These are phyloP conservation scores for Comarum palustre DNA, from an alignment of 306 rosid species.

Conservation along the genomic window DNA sequence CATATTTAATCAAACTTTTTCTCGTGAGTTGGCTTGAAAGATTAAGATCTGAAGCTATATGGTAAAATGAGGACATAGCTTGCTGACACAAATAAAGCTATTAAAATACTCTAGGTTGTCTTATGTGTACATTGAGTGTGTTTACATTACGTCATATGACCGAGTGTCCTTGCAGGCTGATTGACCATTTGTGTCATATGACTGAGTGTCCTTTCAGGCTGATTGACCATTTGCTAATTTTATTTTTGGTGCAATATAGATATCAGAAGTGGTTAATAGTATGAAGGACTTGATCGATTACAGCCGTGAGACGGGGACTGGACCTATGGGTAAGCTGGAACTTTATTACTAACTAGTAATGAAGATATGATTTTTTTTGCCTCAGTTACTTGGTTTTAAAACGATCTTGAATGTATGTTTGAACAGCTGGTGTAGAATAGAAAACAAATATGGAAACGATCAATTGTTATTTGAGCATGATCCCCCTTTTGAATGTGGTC, in stretches of 20 bases:
- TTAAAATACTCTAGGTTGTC: background rate
- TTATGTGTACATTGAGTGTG: background rate
- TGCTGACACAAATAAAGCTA: background rate
- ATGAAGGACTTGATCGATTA: slow-evolving; percentile 98
- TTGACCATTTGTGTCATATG: background rate
- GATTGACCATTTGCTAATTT: background rate
- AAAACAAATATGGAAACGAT: background rate
- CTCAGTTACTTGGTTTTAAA: background rate
- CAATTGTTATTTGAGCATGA: background rate
- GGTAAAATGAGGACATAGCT: background rate
- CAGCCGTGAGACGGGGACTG: slow-evolving; percentile 82
- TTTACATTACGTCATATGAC: background rate
- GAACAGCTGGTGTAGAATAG: background rate
- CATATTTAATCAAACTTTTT: background rate
- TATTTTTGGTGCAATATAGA: slow-evolving; percentile 43
- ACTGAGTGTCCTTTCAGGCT: background rate
- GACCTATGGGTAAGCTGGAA: slow-evolving; percentile 85
- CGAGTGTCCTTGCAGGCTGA: background rate
- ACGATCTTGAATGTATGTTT: background rate
- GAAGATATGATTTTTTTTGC: background rate
- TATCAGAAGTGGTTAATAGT: slow-evolving; percentile 97
- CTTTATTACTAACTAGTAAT: slow-evolving; percentile 8
- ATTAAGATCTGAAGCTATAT: no score
- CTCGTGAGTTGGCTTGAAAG: background rate
- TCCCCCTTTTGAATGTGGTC: background rate